These are phyloP conservation scores for Ascochyta clinopodiicola DNA, from an alignment of 2,329 filamentous ascomycete genomes.

Conservation along the genomic window DNA sequence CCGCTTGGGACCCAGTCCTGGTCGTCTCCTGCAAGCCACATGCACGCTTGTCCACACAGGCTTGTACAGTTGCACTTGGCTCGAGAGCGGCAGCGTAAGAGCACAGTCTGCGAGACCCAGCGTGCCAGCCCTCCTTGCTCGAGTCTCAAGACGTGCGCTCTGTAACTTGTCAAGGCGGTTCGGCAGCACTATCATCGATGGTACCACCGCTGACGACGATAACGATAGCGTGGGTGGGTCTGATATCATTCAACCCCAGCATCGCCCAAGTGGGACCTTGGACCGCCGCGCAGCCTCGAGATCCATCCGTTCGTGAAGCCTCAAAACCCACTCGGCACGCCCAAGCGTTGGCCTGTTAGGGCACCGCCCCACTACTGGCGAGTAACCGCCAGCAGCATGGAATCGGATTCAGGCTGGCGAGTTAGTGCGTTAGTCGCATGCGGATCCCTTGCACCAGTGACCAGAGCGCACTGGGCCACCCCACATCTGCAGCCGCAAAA, in stretches of 20 bases:
- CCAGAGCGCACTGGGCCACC: conserved; percentile 4
- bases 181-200: not conserved
- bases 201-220: conserved; percentile 13
- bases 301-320: conserved; percentile 17
- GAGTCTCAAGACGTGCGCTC: not conserved
- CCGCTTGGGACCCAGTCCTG: conserved; percentile 36
- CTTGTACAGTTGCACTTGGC: conserved; percentile 34
- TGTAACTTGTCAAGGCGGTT: conserved; percentile 14
- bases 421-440: conserved; percentile 30
- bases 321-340: conserved; percentile 17
- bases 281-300: not conserved
- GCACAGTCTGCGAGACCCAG: conserved; percentile 15
- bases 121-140: conserved; percentile 13
- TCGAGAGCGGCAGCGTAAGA: conserved; percentile 19
- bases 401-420: conserved; percentile 36
- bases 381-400: conserved; percentile 31
- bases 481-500: conserved; percentile 22
- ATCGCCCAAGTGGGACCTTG: conserved; percentile 14
- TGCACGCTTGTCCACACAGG: conserved; percentile 33
- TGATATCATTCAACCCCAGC: conserved; percentile 15
- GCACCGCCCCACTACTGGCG: not conserved
- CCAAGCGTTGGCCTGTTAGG: conserved; percentile 3
- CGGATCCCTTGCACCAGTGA: conserved; percentile 22
- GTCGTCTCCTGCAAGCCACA: conserved; percentile 38
- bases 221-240: conserved; percentile 22